phyloP scores from a whole-genome alignment of 1,139 yeast species.

The Kodamaea derodonti region DNA sequence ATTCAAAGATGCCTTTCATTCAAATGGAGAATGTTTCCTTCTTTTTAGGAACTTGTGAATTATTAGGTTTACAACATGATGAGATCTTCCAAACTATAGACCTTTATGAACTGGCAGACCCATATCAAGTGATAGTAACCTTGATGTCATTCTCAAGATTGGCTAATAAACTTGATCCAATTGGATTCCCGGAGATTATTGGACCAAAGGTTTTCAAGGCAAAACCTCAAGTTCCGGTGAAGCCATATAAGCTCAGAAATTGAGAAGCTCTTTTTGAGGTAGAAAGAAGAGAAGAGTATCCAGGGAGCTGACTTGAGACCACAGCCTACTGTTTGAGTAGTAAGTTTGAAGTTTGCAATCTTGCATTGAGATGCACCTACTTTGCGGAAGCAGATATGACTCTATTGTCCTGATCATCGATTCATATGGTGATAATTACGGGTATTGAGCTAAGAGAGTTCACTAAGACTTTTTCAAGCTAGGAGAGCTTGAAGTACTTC shows the following conservation, averaged over 20 bases:
- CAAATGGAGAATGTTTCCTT: constrained; percentile 86
- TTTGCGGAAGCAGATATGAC: too few relatives aligned
- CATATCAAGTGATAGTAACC: constrained; percentile 72
- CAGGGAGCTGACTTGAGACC: too few relatives aligned
- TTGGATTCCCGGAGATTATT: constrained; percentile 19
- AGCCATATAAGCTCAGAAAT: constrained; percentile 22
- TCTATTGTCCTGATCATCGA: too few relatives aligned
- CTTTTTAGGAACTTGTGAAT: constrained; percentile 58
- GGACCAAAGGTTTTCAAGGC: constrained; percentile 36
- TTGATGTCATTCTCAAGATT: constrained; percentile 67
- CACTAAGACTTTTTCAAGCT: too few relatives aligned
- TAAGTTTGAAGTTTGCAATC: constrained; percentile 1
- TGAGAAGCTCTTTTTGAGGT: too few relatives aligned
- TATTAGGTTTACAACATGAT: constrained; percentile 73
- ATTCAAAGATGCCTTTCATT: constrained; percentile 75
- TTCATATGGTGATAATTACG: too few relatives aligned
- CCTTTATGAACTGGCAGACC: constrained; percentile 68
- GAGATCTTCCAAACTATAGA: constrained; percentile 84
- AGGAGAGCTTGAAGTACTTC: too few relatives aligned
- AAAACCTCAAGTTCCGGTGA: constrained; percentile 36
- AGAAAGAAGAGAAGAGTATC: background rate
- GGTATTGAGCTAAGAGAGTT: too few relatives aligned
- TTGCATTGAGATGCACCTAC: too few relatives aligned
- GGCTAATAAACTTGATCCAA: constrained; percentile 35
- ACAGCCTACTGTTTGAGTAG: too few relatives aligned